Conservation (phyloP, 768 basidiomycete species). For the Daedaleopsis nitida region DNA sequence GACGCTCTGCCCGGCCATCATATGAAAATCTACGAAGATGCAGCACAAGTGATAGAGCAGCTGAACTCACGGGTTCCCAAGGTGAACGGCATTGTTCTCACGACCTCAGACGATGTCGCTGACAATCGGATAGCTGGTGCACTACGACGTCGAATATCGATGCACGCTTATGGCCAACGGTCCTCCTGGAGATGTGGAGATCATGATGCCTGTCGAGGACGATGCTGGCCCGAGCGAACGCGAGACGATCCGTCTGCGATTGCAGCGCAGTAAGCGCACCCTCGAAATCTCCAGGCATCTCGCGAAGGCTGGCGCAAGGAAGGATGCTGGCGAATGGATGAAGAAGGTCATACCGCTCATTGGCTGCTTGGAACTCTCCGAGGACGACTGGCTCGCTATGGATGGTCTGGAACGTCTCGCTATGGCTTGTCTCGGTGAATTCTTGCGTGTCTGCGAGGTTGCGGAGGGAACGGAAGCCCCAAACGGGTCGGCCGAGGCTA, state of each 20-base stretch:
- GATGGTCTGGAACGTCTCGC: slow-evolving; percentile 14
- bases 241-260: slow-evolving; percentile 19
- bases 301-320: background rate
- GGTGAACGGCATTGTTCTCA: too few species aligned
- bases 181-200: slow-evolving; percentile 50
- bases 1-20: slow-evolving; percentile 42
- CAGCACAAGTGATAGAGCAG: slow-evolving; percentile 44
- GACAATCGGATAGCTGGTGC: slow-evolving; percentile 40
- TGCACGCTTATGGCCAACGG: slow-evolving; percentile 56
- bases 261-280: slow-evolving; percentile 12
- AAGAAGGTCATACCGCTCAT: slow-evolving; percentile 26
- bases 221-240: background rate
- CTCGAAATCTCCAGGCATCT: slow-evolving; percentile 27
- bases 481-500: background rate
- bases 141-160: slow-evolving; percentile 41
- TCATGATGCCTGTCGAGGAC: slow-evolving; percentile 32
- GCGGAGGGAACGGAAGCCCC: slow-evolving; percentile 5
- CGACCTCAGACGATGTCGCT: too few species aligned
- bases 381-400: slow-evolving; percentile 7
- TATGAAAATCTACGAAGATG: slow-evolving; percentile 50
- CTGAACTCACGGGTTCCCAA: slow-evolving; percentile 56
- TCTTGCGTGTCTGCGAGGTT: slow-evolving; percentile 24
- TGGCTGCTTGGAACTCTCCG: background rate
- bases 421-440: slow-evolving; percentile 15
- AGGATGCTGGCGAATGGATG: slow-evolving; percentile 24